These are phyloP conservation scores for Candida tropicalis DNA, from an alignment of 1,139 yeast genomes.

Conservation along the genomic window DNA sequence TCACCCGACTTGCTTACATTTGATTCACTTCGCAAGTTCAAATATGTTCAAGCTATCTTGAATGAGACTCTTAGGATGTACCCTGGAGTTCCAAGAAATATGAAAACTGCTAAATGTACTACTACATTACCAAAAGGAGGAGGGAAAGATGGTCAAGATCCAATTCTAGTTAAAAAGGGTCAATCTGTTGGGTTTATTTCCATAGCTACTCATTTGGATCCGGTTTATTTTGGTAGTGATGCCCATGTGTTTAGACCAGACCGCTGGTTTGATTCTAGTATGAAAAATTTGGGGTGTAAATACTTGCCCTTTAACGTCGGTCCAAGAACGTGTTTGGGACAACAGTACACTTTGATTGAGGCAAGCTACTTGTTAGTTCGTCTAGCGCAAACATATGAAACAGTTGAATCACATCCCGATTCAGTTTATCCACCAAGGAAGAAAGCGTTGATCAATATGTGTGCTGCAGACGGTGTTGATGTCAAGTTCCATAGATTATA, in stretches of 20 bases:
- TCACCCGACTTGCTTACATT: conserved; percentile 22
- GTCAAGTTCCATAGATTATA: neutral
- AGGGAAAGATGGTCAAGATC: conserved; percentile 44
- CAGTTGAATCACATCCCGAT: neutral
- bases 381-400: conserved; percentile 25
- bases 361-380: conserved; percentile 32
- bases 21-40: conserved; percentile 48
- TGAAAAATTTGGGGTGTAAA: conserved; percentile 35
- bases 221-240: conserved; percentile 45
- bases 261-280: conserved; percentile 39
- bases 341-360: conserved; percentile 48
- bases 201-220: conserved; percentile 42
- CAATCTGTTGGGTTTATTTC: conserved; percentile 34
- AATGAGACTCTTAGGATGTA: conserved; percentile 53
- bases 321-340: conserved; percentile 46
- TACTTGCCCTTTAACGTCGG: conserved; percentile 47
- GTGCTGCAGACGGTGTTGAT: conserved; percentile 32
- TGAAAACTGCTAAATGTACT: conserved; percentile 42
- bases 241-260: conserved; percentile 47
- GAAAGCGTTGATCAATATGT: conserved; percentile 38
- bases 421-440: conserved; percentile 33
- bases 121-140: conserved; percentile 58
- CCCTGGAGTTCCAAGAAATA: conserved; percentile 55
- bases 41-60: conserved; percentile 47
- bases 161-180: conserved; percentile 46